phyloP scores from a whole-genome alignment of 163 green algal genomes.

The Chlamydomonas reinhardtii region DNA sequence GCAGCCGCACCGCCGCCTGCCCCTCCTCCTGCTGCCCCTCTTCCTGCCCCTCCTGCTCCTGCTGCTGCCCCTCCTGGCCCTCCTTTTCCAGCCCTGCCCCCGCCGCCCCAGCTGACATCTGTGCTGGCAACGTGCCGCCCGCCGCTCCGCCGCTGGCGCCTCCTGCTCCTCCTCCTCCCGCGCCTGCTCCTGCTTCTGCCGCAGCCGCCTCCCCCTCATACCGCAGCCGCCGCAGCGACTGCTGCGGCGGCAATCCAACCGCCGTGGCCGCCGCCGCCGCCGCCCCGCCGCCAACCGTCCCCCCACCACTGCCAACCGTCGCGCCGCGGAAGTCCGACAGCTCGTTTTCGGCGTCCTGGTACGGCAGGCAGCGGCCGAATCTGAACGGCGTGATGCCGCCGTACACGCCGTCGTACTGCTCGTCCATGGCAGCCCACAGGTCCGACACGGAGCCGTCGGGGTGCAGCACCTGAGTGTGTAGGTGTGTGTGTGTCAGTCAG shows the following conservation, averaged over 20 bases:
- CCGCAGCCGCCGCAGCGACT: too few relatives aligned
- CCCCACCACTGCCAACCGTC: neutral
- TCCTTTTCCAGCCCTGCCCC: neutral
- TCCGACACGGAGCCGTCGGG: conserved; percentile 8
- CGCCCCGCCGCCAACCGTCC: too few relatives aligned
- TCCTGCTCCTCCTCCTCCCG: too few relatives aligned
- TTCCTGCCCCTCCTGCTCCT: neutral
- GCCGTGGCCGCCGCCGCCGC: neutral
- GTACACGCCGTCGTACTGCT: conserved; percentile 23
- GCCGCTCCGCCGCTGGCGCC: too few relatives aligned
- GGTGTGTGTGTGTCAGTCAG: too few relatives aligned
- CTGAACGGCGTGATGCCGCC: conserved; percentile 6
- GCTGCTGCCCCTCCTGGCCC: neutral
- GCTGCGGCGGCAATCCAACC: neutral
- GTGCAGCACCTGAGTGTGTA: conserved; percentile 9
- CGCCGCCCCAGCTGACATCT: too few relatives aligned
- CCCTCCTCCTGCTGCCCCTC: neutral
- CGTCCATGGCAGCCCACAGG: conserved; percentile 35
- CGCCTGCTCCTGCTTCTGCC: too few relatives aligned
- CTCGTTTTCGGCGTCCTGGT: conserved; percentile 38
- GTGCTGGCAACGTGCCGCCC: too few relatives aligned
- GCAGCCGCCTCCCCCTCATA: neutral
- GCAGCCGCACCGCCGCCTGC: neutral
- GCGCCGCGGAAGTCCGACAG: neutral
- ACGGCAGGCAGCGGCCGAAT: conserved; percentile 8